Evolutionary conservation across 2,329 filamentous ascomycete genomes (phyloP), one percentile per base, ranked within the genome.

Genomic region (Verruconis gallopava): DNA sequence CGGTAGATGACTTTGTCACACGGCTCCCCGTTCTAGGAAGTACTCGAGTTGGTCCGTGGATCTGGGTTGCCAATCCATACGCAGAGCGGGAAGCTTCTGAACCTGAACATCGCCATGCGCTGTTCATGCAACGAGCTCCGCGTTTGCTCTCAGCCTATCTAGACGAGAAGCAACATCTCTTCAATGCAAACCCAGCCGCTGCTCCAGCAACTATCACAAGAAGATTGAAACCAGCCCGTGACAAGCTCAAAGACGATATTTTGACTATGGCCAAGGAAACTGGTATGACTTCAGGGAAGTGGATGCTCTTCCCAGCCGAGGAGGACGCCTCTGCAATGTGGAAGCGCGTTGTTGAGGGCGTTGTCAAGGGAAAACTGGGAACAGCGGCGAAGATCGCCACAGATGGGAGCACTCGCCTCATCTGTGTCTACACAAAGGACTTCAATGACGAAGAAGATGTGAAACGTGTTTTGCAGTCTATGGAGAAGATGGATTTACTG

Each of bases 381-480:
- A 71, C 76, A 30, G 70, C 65, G 1, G 81, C 84, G 6, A 93
- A 91, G 60, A 79, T 88, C 11, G 75, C 78, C 1, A 75, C 81
- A 1, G 63, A 66, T 35, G 48, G 40, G 9, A 54, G 61, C 4
- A 52, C 60, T 18, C 68, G 76, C 15, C 60, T 91, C 33, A 75
- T 93, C 19, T 88, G 81, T 49, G 66, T 93, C 5, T 93, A 93
- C 57, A 93, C 84, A 4, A 64, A 66, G 33, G 76, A 93, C 56
- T 91, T 86, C 54, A 64, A 64, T 20, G 77, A 93, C 53, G 67
- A 63, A 40, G 63, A 68, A 3, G 84, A 93, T 54, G 72, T 93
- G 4, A 68, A 66, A 20, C 69, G 81, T 34, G 81, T 93, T 3
- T 62, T 89, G 30, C 54, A 65, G 44, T 71, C 66, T 48, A 58